phyloP scores from a whole-genome alignment of 257 asterid species.

The Euphrasia confusa region DNA sequence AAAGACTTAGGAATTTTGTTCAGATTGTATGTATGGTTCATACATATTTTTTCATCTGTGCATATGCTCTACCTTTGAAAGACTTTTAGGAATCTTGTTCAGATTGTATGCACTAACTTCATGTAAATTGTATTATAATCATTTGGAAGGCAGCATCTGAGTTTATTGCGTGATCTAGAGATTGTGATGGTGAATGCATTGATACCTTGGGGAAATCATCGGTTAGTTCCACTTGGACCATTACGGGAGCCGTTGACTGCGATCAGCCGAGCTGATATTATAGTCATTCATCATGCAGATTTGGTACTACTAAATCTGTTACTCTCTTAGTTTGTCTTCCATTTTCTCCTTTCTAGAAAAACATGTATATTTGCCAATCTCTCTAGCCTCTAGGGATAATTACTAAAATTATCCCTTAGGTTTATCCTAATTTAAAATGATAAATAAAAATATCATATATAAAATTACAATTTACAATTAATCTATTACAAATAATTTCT shows the following conservation, averaged over 20 bases:
- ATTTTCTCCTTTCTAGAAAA: constrained; percentile 8
- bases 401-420: neutral
- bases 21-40: no score
- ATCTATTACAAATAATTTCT: neutral
- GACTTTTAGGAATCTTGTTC: neutral
- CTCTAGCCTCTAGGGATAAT: neutral
- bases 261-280: constrained; percentile 58
- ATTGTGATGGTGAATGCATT: constrained; percentile 89
- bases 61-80: constrained; percentile 10
- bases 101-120: constrained; percentile 22
- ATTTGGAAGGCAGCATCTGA: constrained; percentile 67
- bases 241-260: constrained; percentile 85
- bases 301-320: constrained; percentile 43
- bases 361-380: neutral
- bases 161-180: constrained; percentile 68
- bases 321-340: neutral
- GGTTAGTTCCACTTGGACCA: constrained; percentile 79
- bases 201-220: constrained; percentile 86
- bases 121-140: constrained; percentile 19
- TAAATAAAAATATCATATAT: neutral
- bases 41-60: constrained; percentile 3
- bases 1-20: no score
- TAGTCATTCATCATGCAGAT: constrained; percentile 81
- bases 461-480: neutral
- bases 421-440: neutral